phyloP scores from a whole-genome alignment of 192 early-diverging fungal genomes.

The Rhizoclosmatium sp. region DNA sequence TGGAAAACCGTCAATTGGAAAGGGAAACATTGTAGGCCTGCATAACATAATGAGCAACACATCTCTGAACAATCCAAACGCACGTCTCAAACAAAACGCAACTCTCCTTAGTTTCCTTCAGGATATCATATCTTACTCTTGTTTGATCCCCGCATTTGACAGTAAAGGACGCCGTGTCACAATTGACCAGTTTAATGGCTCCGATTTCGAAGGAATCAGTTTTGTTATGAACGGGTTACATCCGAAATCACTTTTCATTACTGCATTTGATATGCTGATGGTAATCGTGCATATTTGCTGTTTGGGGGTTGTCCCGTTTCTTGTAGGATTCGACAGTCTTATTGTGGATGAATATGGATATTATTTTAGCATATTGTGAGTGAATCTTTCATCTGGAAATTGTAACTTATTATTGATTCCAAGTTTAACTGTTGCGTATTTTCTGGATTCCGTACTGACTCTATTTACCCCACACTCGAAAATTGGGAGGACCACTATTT shows the following conservation, averaged over 20 bases:
- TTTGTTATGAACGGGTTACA: conserved; percentile 5
- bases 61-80: too few relatives aligned
- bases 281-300: background rate
- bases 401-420: background rate
- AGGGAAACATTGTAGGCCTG: too few relatives aligned
- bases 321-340: background rate
- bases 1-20: too few relatives aligned
- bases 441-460: background rate
- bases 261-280: background rate
- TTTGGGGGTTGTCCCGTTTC: conserved; percentile 4
- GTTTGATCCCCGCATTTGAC: conserved; percentile 10
- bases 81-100: too few relatives aligned
- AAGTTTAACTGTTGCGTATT: background rate
- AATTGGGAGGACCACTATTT: background rate
- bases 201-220: background rate
- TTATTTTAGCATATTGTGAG: background rate
- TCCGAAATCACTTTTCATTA: conserved; percentile 2
- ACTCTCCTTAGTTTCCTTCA: background rate
- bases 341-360: background rate
- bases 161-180: background rate
- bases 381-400: background rate
- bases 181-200: background rate
- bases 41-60: too few relatives aligned
- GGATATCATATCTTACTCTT: conserved; percentile 22
- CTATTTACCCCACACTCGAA: conserved; percentile 5